phyloP scores from a whole-genome alignment of 306 rosid species.

The Clitoria ternatea region DNA sequence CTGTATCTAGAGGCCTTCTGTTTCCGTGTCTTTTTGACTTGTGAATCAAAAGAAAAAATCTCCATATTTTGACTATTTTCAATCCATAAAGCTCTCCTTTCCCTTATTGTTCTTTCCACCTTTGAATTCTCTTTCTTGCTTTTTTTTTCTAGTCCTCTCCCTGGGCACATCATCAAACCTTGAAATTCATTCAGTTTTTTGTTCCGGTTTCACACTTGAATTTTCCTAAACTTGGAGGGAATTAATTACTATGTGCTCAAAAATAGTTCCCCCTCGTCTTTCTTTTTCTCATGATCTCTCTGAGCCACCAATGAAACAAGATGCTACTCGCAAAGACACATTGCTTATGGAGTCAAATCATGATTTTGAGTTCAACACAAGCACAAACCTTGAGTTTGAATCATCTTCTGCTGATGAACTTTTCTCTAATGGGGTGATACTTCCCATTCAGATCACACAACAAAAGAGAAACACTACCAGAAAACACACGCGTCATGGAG shows the following conservation, averaged over 20 bases:
- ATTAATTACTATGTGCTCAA: conserved; percentile 49
- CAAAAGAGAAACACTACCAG: conserved; percentile 14
- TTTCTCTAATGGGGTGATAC: conserved; percentile 72
- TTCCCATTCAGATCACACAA: conserved; percentile 50
- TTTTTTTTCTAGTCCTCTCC: no score
- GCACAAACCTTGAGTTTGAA: conserved; percentile 33
- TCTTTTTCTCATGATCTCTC: conserved; percentile 61
- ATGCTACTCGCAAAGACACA: conserved; percentile 37
- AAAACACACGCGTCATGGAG: conserved; percentile 8
- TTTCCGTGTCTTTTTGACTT: conserved; percentile 40
- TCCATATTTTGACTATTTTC: background rate
- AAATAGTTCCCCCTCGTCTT: conserved; percentile 49
- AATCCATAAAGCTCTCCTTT: conserved; percentile 17
- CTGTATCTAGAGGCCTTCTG: background rate
- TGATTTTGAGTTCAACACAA: conserved; percentile 68
- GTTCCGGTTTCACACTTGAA: background rate
- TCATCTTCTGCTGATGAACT: conserved; percentile 77
- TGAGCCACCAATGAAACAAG: conserved; percentile 18
- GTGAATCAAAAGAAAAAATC: conserved; percentile 18
- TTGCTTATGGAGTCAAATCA: conserved; percentile 42
- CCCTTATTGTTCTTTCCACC: background rate
- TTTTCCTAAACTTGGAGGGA: background rate
- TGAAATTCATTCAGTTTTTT: background rate
- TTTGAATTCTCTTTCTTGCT: background rate
- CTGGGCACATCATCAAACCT: background rate